These are phyloP conservation scores for Boletus sensibilis DNA, from an alignment of 768 basidiomycete species.

Conservation along the genomic window DNA sequence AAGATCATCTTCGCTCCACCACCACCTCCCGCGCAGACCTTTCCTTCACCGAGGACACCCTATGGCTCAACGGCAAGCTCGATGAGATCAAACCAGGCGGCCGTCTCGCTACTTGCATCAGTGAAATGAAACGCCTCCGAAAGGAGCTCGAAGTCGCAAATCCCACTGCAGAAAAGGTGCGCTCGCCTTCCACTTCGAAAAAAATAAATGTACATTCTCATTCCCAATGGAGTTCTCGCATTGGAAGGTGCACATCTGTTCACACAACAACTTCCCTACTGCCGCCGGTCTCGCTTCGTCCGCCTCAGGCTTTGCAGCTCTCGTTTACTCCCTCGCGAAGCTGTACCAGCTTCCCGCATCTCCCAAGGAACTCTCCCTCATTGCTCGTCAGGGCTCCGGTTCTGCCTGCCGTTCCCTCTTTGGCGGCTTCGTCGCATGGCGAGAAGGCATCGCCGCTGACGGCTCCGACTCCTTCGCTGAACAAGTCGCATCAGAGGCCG, in stretches of 20 bases:
- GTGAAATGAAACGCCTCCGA: conserved; percentile 79
- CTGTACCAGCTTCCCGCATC: conserved; percentile 81
- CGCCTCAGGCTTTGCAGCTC: conserved; percentile 94
- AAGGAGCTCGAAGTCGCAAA: conserved; percentile 71
- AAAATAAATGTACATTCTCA: background rate
- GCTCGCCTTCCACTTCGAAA: background rate
- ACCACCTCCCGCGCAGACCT: conserved; percentile 88
- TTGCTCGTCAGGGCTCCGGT: conserved; percentile 96
- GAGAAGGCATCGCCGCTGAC: conserved; percentile 49
- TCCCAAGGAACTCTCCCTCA: conserved; percentile 82
- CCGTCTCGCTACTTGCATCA: conserved; percentile 79
- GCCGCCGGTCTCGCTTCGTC: conserved; percentile 98
- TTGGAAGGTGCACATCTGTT: conserved; percentile 82
- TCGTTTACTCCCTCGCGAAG: conserved; percentile 83
- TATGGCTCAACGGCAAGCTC: conserved; percentile 95
- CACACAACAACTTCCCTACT: conserved; percentile 98
- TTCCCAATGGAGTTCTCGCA: conserved; percentile 16
- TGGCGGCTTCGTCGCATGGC: conserved; percentile 97
- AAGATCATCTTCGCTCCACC: conserved; percentile 92
- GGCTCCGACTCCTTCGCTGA: conserved; percentile 88
- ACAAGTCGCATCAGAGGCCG: conserved; percentile 75
- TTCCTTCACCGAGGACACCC: conserved; percentile 67
- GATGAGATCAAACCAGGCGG: conserved; percentile 85
- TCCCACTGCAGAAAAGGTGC: conserved; percentile 63
- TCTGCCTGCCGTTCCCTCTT: conserved; percentile 98